Evolutionary conservation across 768 basidiomycete species (phyloP), one percentile per base, ranked within the genome.

Genomic region (Trametes villosa): DNA sequence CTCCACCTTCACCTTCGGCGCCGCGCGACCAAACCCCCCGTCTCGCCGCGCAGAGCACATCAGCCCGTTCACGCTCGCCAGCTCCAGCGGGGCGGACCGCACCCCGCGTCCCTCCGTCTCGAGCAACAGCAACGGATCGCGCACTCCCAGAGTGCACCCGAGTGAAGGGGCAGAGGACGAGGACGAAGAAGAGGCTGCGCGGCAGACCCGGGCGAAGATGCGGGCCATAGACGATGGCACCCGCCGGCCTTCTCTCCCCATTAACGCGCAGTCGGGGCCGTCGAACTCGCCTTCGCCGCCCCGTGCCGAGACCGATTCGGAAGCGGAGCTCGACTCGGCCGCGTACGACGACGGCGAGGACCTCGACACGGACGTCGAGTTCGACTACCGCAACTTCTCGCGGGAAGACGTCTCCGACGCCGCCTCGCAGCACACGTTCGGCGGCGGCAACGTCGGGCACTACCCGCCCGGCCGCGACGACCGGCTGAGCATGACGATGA

Each of bases 361-460:
- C 38, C 66, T 71, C 49, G 71, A 72, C 41, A 72, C 76, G 59
- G 74, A 71, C 68, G 74, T 64, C 63, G 73, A 73, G 67, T 64
- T 68, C 56, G 70, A 76, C 66, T 70, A 65, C 15, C 68, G 61
- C 57, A 63, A 60, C 31, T 24, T 54, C 51, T 45, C 60, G 57
- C 63, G 70, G 67, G 57, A 67, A 11, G 52, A 73, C 40, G 52
- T 71, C 57, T 73, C 75, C 8, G 82, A 85, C 69, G 74, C 77
- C 9, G 76, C 77, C 29, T 85, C 82, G 15, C 77, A 75, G 58
- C 76, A 81, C 65, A 83, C 82, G 0, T 83, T 83, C 57, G 85
- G 80, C 55, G 74, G 70, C 51, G 79, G 79, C 12, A 62, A 27
- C 36, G 11, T 38, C 26, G 59, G 60, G 8, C 59, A 56, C n/a